Conservation (phyloP, 352 stramenopile species). For the Globisporangium carolinianum region DNA sequence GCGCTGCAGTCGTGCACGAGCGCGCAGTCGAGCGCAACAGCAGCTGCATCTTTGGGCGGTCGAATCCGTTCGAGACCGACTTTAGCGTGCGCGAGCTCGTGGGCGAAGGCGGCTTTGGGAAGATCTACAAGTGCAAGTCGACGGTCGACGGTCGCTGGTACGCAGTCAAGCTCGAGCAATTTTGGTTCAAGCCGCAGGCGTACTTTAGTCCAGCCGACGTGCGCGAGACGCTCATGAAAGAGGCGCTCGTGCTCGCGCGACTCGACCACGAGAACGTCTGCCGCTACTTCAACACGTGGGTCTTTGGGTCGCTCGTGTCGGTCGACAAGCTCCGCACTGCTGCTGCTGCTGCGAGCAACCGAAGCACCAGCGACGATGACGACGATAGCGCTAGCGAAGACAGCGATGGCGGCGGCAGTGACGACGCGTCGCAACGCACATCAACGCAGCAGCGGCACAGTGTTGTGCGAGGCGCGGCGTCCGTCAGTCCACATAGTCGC, state of each 20-base stretch:
- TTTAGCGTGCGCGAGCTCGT: constrained; percentile 64
- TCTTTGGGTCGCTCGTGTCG: constrained; percentile 59
- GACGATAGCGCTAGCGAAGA: not conserved
- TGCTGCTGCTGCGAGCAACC: no score
- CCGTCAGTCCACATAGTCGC: not conserved
- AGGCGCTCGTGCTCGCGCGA: constrained; percentile 88
- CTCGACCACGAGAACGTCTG: constrained; percentile 95
- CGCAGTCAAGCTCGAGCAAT: constrained; percentile 75
- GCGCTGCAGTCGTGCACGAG: constrained; percentile 7
- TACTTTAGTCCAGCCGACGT: constrained; percentile 73
- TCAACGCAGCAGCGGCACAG: no score
- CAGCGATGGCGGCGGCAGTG: not conserved
- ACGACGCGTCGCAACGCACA: not conserved
- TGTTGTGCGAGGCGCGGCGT: no score
- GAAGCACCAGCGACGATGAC: not conserved
- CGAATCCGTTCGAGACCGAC: constrained; percentile 76
- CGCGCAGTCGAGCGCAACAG: constrained; percentile 20
- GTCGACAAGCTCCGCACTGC: constrained; percentile 27
- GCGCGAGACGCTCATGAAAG: constrained; percentile 90
- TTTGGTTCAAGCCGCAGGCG: constrained; percentile 78
- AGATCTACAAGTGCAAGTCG: constrained; percentile 75
- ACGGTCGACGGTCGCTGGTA: constrained; percentile 66
- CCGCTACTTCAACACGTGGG: constrained; percentile 87
- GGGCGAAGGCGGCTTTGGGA: constrained; percentile 66
- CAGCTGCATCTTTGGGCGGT: constrained; percentile 47